Conservation (phyloP, 192 early-diverging fungal genomes). For the Phycomyces nitens region DNA sequence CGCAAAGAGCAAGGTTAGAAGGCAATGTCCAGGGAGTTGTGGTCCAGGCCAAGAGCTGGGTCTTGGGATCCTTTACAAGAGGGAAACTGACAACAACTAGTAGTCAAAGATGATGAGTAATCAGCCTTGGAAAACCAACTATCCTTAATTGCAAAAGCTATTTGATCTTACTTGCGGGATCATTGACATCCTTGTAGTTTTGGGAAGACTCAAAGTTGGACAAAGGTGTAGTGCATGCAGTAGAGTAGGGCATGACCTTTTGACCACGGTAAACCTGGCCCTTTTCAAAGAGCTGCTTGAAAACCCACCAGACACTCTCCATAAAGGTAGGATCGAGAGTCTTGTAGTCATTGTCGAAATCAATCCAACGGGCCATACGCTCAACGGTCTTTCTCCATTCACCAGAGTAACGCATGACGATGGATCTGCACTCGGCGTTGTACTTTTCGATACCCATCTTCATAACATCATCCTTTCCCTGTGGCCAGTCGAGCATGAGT, state of each 20-base stretch:
- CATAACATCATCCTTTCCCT: constrained; percentile 82
- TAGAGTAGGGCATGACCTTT: constrained; percentile 96
- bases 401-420: constrained; percentile 91
- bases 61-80: constrained; percentile 73
- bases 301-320: constrained; percentile 99
- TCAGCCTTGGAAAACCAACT: not conserved
- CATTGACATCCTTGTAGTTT: constrained; percentile 97
- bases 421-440: constrained; percentile 93
- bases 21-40: constrained; percentile 99
- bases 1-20: constrained; percentile 90
- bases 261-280: constrained; percentile 93
- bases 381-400: constrained; percentile 96
- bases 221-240: constrained; percentile 84
- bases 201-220: constrained; percentile 96
- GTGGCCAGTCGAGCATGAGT: not conserved
- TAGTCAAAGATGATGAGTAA: constrained; percentile 3
- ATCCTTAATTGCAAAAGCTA: too few relatives aligned
- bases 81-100: constrained; percentile 91
- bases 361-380: constrained; percentile 98
- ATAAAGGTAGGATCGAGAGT: constrained; percentile 94
- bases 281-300: constrained; percentile 93
- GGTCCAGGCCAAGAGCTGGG: constrained; percentile 91
- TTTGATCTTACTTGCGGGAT: constrained; percentile 68
- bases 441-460: constrained; percentile 95
- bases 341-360: constrained; percentile 99